A percentile compares a stretch with the other conserved stretches of the same genome.
Evolutionary conservation across 495 filamentous ascomycete genomes (phyloP).

Genomic region (Pyrenopolyporus hunteri): DNA sequence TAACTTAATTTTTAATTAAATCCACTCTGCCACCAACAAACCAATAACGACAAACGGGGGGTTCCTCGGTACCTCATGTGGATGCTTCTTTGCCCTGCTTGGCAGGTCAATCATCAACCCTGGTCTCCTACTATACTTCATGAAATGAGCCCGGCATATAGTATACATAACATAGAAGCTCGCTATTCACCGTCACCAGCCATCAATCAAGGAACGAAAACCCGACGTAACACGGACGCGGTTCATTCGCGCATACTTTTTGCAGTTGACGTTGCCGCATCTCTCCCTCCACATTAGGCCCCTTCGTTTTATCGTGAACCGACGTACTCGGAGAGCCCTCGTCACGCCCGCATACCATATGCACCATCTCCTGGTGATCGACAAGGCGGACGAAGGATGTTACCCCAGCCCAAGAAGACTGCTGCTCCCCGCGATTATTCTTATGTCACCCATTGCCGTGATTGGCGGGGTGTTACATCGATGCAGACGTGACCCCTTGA

Average conservation of each 20-base stretch:
- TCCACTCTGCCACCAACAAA: background rate
- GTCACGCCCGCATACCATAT: slow-evolving; percentile 4
- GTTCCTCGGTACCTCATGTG: background rate
- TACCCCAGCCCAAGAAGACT: background rate
- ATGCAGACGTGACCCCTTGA: slow-evolving; percentile 8
- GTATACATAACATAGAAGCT: too few relatives aligned
- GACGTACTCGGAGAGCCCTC: background rate
- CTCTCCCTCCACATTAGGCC: background rate
- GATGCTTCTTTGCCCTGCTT: slow-evolving; percentile 13
- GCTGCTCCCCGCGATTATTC: slow-evolving; percentile 11
- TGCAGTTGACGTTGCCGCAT: too few relatives aligned
- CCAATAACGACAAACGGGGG: background rate
- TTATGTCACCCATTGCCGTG: slow-evolving; percentile 28
- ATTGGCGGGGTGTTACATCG: slow-evolving; percentile 37
- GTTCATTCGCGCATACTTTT: too few relatives aligned
- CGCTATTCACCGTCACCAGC: too few relatives aligned
- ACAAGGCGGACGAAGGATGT: slow-evolving; percentile 10
- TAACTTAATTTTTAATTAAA: background rate
- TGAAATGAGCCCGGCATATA: background rate
- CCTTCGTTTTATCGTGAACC: slow-evolving; percentile 3
- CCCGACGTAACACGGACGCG: too few relatives aligned
- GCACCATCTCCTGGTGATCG: slow-evolving; percentile 26
- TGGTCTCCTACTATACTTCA: slow-evolving; percentile 3
- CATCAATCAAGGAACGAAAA: too few relatives aligned
- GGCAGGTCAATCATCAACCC: slow-evolving; percentile 18